Evolutionary conservation across 2,329 filamentous ascomycete species (phyloP).

Genomic region (Calonectria multiphialidica): DNA sequence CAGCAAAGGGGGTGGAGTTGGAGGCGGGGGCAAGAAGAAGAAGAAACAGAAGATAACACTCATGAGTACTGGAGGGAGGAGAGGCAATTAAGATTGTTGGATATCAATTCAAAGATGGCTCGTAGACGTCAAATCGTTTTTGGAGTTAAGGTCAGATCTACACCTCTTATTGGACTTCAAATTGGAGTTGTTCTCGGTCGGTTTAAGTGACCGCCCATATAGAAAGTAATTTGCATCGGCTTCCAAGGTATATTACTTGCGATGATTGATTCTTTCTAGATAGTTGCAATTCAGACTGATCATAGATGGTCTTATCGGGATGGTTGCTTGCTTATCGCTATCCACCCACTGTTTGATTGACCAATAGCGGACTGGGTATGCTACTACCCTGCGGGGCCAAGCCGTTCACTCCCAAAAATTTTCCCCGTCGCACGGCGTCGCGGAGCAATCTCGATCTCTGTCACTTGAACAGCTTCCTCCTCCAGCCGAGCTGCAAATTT

Average conservation of each 20-base stretch:
- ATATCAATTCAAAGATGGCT: not conserved
- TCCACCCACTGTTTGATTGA: slow-evolving; percentile 24
- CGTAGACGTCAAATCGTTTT: slow-evolving; percentile 6
- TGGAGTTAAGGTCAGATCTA: slow-evolving; percentile 2
- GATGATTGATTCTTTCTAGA: not conserved
- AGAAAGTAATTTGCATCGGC: not conserved
- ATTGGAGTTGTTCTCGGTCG: not conserved
- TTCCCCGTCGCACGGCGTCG: slow-evolving; percentile 30
- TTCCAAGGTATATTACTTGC: not conserved
- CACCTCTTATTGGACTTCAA: not conserved
- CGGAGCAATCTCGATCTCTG: slow-evolving; percentile 26
- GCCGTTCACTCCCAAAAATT: slow-evolving; percentile 40
- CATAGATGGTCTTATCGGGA: not conserved
- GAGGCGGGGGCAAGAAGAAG: slow-evolving; percentile 69
- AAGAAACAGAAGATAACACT: slow-evolving; percentile 80
- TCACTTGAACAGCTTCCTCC: slow-evolving; percentile 17
- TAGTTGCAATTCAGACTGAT: not conserved
- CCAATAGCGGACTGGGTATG: slow-evolving; percentile 30
- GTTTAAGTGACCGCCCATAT: not conserved
- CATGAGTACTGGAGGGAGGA: slow-evolving; percentile 75
- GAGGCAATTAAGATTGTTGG: slow-evolving; percentile 51
- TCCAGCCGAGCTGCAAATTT: slow-evolving; percentile 17
- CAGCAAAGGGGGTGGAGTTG: slow-evolving; percentile 16
- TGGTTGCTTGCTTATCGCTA: slow-evolving; percentile 24
- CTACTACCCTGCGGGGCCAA: slow-evolving; percentile 35